These are phyloP conservation scores for Juncus inflexus DNA, from an alignment of 176 grass and related monocot species.

Conservation along the genomic window DNA sequence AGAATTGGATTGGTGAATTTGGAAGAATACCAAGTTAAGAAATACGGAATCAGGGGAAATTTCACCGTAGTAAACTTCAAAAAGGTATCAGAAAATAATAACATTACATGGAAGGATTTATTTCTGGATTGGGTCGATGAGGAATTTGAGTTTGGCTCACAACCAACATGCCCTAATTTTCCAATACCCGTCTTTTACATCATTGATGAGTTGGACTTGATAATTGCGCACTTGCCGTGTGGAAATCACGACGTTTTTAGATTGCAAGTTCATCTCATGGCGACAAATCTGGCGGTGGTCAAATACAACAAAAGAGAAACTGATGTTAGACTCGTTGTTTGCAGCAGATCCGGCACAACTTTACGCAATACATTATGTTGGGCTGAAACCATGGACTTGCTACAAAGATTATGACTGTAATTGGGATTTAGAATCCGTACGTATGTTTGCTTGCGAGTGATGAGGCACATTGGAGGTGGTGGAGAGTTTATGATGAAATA, in stretches of 20 bases:
- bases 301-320: conserved; percentile 29
- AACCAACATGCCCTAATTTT: conserved; percentile 60
- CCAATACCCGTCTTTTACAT: conserved; percentile 52
- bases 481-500: conserved; percentile 64
- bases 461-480: conserved; percentile 65
- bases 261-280: conserved; percentile 69
- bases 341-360: conserved; percentile 40
- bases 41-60: conserved; percentile 46
- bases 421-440: conserved; percentile 41
- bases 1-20: conserved; percentile 66
- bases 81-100: conserved; percentile 22
- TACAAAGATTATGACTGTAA: conserved; percentile 66
- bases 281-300: conserved; percentile 40
- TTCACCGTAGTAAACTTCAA: conserved; percentile 42
- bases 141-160: conserved; percentile 51
- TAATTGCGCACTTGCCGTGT: conserved; percentile 63
- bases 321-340: conserved; percentile 21
- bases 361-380: conserved; percentile 51
- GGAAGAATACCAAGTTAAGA: conserved; percentile 26
- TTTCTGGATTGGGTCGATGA: conserved; percentile 95
- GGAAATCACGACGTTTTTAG: conserved; percentile 63
- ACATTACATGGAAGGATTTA: conserved; percentile 62
- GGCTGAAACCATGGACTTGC: conserved; percentile 57
- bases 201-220: conserved; percentile 43
- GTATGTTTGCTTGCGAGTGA: conserved; percentile 72